Evolutionary conservation across 2,329 filamentous ascomycete genomes (phyloP).

Genomic region (Monosporascus cannonballus): DNA sequence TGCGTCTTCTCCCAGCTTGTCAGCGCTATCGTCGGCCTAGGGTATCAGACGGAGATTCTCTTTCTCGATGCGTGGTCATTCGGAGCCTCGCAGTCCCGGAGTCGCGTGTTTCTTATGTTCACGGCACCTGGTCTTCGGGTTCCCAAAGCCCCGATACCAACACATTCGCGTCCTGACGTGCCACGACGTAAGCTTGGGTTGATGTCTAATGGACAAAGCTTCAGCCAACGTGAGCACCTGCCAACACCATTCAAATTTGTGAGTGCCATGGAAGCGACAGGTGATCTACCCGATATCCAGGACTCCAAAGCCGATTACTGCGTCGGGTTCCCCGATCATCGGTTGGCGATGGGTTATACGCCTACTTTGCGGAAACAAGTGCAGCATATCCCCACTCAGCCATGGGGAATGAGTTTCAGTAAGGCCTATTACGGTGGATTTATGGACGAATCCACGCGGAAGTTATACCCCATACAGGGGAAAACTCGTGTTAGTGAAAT

Average conservation of each 20-base stretch:
- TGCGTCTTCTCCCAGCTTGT: conserved; percentile 71
- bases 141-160: conserved; percentile 49
- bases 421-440: conserved; percentile 34
- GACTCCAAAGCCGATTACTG: conserved; percentile 59
- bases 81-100: conserved; percentile 60
- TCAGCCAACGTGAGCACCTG: conserved; percentile 44
- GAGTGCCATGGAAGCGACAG: conserved; percentile 45
- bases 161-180: conserved; percentile 51
- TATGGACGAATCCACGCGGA: conserved; percentile 33
- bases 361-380: conserved; percentile 39
- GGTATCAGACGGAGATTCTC: conserved; percentile 67
- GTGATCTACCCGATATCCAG: conserved; percentile 56
- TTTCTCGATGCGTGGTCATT: conserved; percentile 64
- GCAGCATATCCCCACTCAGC: conserved; percentile 52
- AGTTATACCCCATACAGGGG: conserved; percentile 29
- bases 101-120: conserved; percentile 65
- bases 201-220: conserved; percentile 53
- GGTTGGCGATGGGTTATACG: conserved; percentile 38
- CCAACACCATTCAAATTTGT: conserved; percentile 56
- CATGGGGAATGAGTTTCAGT: conserved; percentile 46
- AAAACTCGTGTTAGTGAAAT: conserved; percentile 6
- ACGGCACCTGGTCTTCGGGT: conserved; percentile 59
- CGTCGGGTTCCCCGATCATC: conserved; percentile 62
- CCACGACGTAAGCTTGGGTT: conserved; percentile 42
- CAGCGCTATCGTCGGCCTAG: conserved; percentile 66